Base-by-base conservation (phyloP, 805 yeast species). In the Lachancea mirantina region DNA sequence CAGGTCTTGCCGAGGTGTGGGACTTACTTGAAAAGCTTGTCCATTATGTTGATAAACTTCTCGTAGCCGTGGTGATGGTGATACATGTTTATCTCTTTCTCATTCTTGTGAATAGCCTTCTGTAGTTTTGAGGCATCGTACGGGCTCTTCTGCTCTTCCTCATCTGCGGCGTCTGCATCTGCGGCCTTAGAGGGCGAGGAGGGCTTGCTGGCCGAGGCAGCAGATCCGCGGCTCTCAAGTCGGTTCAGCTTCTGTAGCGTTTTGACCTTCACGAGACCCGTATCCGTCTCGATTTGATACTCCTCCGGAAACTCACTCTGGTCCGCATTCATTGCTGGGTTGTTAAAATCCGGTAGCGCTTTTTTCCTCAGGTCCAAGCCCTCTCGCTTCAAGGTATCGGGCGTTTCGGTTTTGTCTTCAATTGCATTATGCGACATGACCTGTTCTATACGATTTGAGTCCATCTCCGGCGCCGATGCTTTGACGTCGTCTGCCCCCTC, bases 181-280 rank as follows among this genome's bases (percentile, higher is more conserved):
- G n/a, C n/a, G n/a, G n/a, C n/a, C n/a, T n/a, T n/a, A n/a, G n/a
- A n/a, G n/a, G n/a, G n/a, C n/a, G n/a, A n/a, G n/a, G n/a, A n/a
- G n/a, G n/a, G n/a, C n/a, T n/a, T n/a, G n/a, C n/a, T n/a, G n/a
- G n/a, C n/a, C n/a, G n/a, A n/a, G n/a, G n/a, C n/a, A n/a, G n/a
- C 23, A 8, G 36, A 33, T 10, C 22, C 23, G 13, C 32, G 28
- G 14, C 36, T 48, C 10, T 47, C 44, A 14, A 48, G 43, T 55
- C 80, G 67, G 23, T 78, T 79, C 14, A 76, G 39, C 3, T 66
- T 62, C 30, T 64, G 72, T 35, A 76, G 58, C 0, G 83, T 75
- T 34, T 64, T 58, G 10, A 72, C 72, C 14, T 72, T 76, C 10
- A 78, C 84, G 32, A 78, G 58, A 28, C 84, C 84, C 1, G 84